Evolutionary conservation across 345 rosid species (phyloP), one percentile per base, ranked within the genome.

Genomic region (Limnanthes douglasii): DNA sequence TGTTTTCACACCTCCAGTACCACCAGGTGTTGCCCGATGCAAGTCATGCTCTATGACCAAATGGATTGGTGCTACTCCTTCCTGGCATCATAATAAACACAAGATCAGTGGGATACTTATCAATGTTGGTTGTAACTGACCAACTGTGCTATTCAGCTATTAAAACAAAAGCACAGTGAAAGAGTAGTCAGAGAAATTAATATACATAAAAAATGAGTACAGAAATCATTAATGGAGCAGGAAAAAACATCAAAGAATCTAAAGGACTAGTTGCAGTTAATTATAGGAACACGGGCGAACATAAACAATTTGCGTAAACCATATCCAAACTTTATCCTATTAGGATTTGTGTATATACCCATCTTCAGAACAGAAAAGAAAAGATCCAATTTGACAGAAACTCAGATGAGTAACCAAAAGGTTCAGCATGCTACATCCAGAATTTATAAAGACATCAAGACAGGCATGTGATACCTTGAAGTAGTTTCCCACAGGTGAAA

Each of bases 401-500:
- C n/a, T n/a, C n/a, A n/a, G n/a, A n/a, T n/a, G n/a, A n/a, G n/a
- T n/a, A n/a, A n/a, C n/a, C n/a, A n/a, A n/a, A n/a, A n/a, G n/a
- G n/a, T n/a, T n/a, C n/a, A n/a, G n/a, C n/a, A n/a, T n/a, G n/a
- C n/a, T n/a, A 26, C 30, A 26, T 26, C 10, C n/a, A 2, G 17
- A 33, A 5, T 14, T 33, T 15, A 11, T 11, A 15, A n/a, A n/a
- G n/a, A n/a, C n/a, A n/a, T n/a, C n/a, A n/a, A n/a, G n/a, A 11
- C 17, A 15, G 35, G 16, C 35, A 11, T 3, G 35, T 31, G 35
- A 31, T 8, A 80, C 96, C 98, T 84, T 72, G 44, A 80, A 90
- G 55, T 90, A 90, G 77, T 90, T 84, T 36, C 95, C 98, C 1
- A 90, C 95, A 18, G 95, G 95, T 21, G 95, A 74, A 59, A 83